A percentile compares a stretch with the other conserved stretches of the same genome.
phyloP scores from a whole-genome alignment of 495 filamentous ascomycete species.

The Cenococcum geophilum region DNA sequence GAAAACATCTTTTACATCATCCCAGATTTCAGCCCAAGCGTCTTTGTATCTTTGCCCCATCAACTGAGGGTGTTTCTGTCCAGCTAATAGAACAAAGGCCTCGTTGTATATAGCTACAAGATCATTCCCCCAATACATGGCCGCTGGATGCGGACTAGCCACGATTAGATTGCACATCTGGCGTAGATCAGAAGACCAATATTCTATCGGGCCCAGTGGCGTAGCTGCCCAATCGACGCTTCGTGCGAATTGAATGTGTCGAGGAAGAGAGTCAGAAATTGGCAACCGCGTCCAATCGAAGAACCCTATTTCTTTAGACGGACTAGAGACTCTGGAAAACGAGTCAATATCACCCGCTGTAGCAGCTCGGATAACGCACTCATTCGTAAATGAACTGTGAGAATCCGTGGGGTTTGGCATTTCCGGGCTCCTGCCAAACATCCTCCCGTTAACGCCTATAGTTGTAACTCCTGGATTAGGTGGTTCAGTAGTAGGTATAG shows the following conservation, averaged over 20 bases:
- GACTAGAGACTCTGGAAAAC: slow-evolving; percentile 21
- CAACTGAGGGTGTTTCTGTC: slow-evolving; percentile 60
- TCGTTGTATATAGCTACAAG: slow-evolving; percentile 67
- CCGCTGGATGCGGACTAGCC: slow-evolving; percentile 62
- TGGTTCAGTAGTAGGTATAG: slow-evolving; percentile 1
- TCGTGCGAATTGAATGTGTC: slow-evolving; percentile 60
- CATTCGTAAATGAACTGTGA: slow-evolving; percentile 27
- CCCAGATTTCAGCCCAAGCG: slow-evolving; percentile 64
- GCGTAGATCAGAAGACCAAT: slow-evolving; percentile 56
- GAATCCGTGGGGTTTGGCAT: slow-evolving; percentile 8
- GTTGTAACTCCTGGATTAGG: neutral
- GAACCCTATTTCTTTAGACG: slow-evolving; percentile 28
- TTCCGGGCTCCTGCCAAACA: slow-evolving; percentile 1
- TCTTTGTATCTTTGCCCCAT: slow-evolving; percentile 61
- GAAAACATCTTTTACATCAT: slow-evolving; percentile 54
- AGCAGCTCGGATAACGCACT: slow-evolving; percentile 34
- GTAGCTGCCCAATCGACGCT: slow-evolving; percentile 61
- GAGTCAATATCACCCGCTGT: slow-evolving; percentile 38
- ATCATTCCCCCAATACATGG: slow-evolving; percentile 66
- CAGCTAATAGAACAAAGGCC: slow-evolving; percentile 61
- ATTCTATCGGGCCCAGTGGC: slow-evolving; percentile 57
- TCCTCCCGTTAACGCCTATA: neutral
- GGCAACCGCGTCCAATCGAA: slow-evolving; percentile 70
- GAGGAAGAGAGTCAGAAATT: slow-evolving; percentile 48
- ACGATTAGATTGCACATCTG: slow-evolving; percentile 61